Percentiles rank a stretch among this genome's conserved stretches.
Evolutionary conservation across 2,329 filamentous ascomycete genomes (phyloP).

Genomic region (Aureobasidium leucospermi): DNA sequence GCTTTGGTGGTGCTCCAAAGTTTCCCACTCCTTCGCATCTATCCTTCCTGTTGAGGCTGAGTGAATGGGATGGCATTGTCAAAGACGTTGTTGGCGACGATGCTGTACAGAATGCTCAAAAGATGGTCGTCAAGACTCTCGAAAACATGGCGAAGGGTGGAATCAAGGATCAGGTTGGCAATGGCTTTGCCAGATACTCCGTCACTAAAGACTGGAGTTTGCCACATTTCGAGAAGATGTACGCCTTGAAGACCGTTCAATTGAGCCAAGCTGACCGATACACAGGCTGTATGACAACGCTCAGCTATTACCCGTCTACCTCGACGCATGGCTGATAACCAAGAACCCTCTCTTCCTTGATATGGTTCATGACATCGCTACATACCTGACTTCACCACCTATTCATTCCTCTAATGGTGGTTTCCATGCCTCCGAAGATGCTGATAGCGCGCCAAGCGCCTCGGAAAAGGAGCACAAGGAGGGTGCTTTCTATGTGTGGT

Average conservation of each 20-base stretch:
- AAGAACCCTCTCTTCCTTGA: constrained; percentile 66
- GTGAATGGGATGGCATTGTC: constrained; percentile 63
- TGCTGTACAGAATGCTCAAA: constrained; percentile 64
- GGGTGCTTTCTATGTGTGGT: constrained; percentile 94
- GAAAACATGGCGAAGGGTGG: constrained; percentile 67
- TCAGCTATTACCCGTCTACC: constrained; percentile 72
- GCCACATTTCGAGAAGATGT: constrained; percentile 94
- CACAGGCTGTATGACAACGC: constrained; percentile 72
- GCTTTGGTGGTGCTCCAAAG: constrained; percentile 71
- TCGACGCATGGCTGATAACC: constrained; percentile 73
- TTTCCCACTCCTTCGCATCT: constrained; percentile 85
- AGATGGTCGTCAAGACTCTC: constrained; percentile 76
- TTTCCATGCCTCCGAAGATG: constrained; percentile 83
- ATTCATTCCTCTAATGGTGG: constrained; percentile 63
- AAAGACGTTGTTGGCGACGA: constrained; percentile 78
- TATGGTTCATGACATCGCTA: constrained; percentile 71
- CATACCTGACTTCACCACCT: constrained; percentile 71
- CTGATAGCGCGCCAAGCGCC: constrained; percentile 70
- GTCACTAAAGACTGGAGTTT: constrained; percentile 88
- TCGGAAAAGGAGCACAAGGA: constrained; percentile 77
- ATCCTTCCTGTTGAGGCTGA: constrained; percentile 69
- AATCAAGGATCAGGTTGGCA: constrained; percentile 67
- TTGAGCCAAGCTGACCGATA: constrained; percentile 10
- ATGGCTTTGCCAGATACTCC: constrained; percentile 77
- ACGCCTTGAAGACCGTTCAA: constrained; percentile 4